phyloP scores from a whole-genome alignment of 805 yeast genomes.

The Ogataea corticis region DNA sequence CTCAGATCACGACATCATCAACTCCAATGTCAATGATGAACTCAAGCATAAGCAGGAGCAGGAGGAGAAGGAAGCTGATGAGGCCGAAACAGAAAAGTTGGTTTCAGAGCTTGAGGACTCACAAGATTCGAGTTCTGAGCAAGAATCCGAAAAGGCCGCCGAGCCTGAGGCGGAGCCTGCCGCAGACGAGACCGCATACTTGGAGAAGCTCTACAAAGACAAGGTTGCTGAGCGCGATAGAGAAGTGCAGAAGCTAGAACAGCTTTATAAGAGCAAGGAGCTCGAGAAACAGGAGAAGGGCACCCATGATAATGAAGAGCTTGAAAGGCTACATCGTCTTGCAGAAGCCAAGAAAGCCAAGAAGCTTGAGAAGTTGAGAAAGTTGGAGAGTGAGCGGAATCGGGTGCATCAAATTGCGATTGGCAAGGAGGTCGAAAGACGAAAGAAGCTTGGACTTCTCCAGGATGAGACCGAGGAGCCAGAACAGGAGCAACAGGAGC shows the following conservation, averaged over 20 bases:
- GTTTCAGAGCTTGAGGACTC: slow-evolving; percentile 11
- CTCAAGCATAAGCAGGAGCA: slow-evolving; percentile 20
- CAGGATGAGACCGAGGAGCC: slow-evolving; percentile 1
- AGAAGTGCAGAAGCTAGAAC: slow-evolving; percentile 27
- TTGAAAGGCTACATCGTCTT: slow-evolving; percentile 32
- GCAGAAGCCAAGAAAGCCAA: slow-evolving; percentile 28
- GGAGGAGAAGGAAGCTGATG: slow-evolving; percentile 17
- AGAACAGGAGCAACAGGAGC: background rate
- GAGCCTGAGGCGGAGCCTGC: background rate
- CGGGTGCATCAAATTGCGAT: slow-evolving; percentile 27
- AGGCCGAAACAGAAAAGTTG: slow-evolving; percentile 5
- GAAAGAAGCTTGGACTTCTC: slow-evolving; percentile 20
- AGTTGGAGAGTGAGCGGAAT: slow-evolving; percentile 22
- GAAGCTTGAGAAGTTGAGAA: slow-evolving; percentile 20
- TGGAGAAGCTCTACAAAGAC: slow-evolving; percentile 17
- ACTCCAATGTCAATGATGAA: slow-evolving; percentile 29
- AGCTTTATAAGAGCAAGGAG: slow-evolving; percentile 21
- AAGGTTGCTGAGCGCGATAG: slow-evolving; percentile 29
- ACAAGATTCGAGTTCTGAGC: slow-evolving; percentile 13
- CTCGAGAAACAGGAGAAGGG: slow-evolving; percentile 16
- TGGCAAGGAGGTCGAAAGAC: slow-evolving; percentile 32
- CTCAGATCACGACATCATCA: slow-evolving; percentile 27
- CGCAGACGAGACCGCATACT: slow-evolving; percentile 6
- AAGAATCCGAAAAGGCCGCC: slow-evolving; percentile 22
- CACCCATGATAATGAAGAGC: slow-evolving; percentile 27